Conservation (phyloP, 306 rosid species). For the Quercus bicolor region DNA sequence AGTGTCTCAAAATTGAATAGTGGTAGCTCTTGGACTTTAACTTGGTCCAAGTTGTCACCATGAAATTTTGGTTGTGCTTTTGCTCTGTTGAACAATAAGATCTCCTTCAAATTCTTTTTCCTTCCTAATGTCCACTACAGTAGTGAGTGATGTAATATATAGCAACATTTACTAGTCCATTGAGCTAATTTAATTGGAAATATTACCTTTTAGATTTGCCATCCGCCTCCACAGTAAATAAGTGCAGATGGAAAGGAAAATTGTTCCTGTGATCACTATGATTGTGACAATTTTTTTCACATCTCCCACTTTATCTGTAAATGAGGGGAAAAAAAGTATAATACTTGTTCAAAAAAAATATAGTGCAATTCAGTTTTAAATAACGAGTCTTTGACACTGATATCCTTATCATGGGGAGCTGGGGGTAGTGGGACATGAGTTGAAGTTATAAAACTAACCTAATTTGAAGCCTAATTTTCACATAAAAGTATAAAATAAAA, state of each 20-base stretch:
- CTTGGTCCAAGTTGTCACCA: slow-evolving; percentile 18
- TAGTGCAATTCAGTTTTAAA: background rate
- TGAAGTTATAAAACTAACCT: background rate
- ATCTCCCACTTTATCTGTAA: background rate
- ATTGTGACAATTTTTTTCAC: slow-evolving; percentile 12
- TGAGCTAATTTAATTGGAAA: background rate
- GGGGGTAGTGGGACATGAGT: no score
- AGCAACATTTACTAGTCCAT: background rate
- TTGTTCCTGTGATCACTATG: background rate
- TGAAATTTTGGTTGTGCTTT: slow-evolving; percentile 1
- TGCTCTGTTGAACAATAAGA: background rate
- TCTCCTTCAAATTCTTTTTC: background rate
- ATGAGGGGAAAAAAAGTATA: background rate
- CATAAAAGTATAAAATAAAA: no score
- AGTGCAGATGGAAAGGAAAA: background rate
- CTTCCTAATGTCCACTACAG: background rate
- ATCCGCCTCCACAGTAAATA: background rate
- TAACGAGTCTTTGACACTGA: background rate
- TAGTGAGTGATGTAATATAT: background rate
- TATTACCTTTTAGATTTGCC: slow-evolving; percentile 15
- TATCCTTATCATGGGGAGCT: background rate
- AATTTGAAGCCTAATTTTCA: background rate
- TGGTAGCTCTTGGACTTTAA: slow-evolving; percentile 40
- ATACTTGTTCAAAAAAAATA: background rate
- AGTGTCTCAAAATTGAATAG: slow-evolving; percentile 29